Percentiles rank a stretch among this genome's conserved stretches.
Conservation (phyloP, 2,329 filamentous ascomycete genomes). For the Ophiostoma sp. region DNA sequence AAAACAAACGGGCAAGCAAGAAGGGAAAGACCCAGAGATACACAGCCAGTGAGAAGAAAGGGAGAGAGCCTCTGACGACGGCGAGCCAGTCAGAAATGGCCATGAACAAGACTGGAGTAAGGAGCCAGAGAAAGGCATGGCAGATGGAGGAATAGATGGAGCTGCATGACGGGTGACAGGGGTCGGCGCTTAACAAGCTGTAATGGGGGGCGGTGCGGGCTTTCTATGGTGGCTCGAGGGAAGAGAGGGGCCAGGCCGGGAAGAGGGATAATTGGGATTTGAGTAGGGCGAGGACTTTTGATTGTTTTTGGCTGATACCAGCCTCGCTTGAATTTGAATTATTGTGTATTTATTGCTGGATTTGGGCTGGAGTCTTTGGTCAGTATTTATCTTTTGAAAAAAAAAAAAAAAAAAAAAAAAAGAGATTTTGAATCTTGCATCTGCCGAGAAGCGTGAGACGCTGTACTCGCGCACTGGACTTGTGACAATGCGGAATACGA, state of each 20-base stretch:
- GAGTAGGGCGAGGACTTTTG: neutral
- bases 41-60: neutral
- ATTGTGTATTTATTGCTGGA: neutral
- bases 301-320: neutral
- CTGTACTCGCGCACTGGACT: no score
- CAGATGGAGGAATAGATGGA: constrained; percentile 31
- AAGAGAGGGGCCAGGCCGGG: neutral
- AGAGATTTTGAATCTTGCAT: no score
- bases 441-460: no score
- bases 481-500: no score
- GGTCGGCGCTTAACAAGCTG: constrained; percentile 52
- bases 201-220: constrained; percentile 16
- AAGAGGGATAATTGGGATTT: neutral
- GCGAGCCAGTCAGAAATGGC: neutral
- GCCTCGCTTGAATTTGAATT: neutral
- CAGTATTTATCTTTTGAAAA: neutral
- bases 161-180: constrained; percentile 48
- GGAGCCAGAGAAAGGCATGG: neutral
- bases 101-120: neutral
- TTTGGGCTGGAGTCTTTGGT: neutral
- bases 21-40: neutral
- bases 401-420: no score
- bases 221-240: constrained; percentile 14
- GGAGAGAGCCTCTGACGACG: neutral
- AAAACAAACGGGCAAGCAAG: neutral